These are phyloP conservation scores for Coemansia javaensis DNA, from an alignment of 192 early-diverging fungal species.

Conservation along the genomic window DNA sequence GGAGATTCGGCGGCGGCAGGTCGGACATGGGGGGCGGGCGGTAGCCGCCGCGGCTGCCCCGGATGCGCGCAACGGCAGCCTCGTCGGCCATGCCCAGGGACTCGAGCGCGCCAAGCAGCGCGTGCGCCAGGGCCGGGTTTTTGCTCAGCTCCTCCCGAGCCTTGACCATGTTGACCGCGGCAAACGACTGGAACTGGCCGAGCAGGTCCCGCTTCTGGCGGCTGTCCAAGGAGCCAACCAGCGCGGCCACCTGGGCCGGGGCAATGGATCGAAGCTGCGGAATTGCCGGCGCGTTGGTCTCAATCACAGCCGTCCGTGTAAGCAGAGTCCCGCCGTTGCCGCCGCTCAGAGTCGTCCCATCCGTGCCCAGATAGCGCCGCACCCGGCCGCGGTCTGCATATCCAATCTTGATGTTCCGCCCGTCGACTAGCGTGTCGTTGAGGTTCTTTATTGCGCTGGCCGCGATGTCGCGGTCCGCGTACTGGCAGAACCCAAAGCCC, in stretches of 20 bases:
- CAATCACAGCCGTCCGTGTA: constrained; percentile 3
- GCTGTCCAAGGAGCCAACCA: constrained; percentile 8
- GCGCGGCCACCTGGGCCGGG: constrained; percentile 2
- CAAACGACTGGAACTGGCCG: constrained; percentile 33
- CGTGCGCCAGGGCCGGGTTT: constrained; percentile 32
- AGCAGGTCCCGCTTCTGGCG: constrained; percentile 12
- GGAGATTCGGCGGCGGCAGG: background rate
- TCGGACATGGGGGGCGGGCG: background rate
- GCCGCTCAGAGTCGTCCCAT: constrained; percentile 17
- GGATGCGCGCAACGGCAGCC: constrained; percentile 5
- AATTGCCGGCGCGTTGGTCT: background rate
- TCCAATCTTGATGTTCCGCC: constrained; percentile 84
- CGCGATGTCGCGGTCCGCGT: constrained; percentile 84
- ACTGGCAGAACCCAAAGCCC: constrained; percentile 95
- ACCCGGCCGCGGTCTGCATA: constrained; percentile 66
- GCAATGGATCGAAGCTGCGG: constrained; percentile 4
- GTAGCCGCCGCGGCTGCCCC: background rate
- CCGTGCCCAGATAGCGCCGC: constrained; percentile 24
- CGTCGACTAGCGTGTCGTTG: constrained; percentile 84
- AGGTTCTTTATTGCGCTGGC: constrained; percentile 91
- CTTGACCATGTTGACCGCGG: constrained; percentile 12
- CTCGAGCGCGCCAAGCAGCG: constrained; percentile 16
- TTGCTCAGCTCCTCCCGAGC: constrained; percentile 26
- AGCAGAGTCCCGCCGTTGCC: constrained; percentile 8
- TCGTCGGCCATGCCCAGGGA: constrained; percentile 8